Conservation (phyloP, 169 alveolate species). For the Amoebophrya sp. region DNA sequence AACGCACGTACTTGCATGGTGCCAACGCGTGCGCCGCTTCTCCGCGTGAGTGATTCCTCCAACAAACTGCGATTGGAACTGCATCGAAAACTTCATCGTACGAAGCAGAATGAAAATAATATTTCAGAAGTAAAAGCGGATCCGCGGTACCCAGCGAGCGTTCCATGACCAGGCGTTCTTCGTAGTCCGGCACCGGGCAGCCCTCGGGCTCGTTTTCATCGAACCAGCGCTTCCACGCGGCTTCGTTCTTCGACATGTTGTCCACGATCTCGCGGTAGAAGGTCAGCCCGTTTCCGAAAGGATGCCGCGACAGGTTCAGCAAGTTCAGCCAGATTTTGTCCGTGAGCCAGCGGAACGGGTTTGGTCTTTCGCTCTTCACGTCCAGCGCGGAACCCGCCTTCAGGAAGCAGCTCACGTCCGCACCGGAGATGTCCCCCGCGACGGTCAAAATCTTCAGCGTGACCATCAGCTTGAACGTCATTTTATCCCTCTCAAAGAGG, state of each 20-base stretch:
- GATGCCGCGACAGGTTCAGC: slow-evolving; percentile 72
- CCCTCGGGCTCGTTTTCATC: slow-evolving; percentile 83
- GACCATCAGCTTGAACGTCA: slow-evolving; percentile 78
- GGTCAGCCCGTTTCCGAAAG: no score
- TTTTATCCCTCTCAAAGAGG: slow-evolving; percentile 87
- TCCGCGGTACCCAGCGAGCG: slow-evolving; percentile 70
- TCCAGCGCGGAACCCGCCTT: slow-evolving; percentile 64
- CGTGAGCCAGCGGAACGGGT: slow-evolving; percentile 62
- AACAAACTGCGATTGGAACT: no score
- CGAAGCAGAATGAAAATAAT: slow-evolving; percentile 75
- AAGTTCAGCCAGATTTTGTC: slow-evolving; percentile 74
- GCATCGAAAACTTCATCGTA: slow-evolving; percentile 25
- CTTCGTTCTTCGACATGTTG: slow-evolving; percentile 61
- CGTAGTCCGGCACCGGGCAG: slow-evolving; percentile 75
- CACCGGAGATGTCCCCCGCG: slow-evolving; percentile 63
- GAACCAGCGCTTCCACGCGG: slow-evolving; percentile 70
- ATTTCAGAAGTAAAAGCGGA: no score
- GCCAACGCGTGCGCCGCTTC: no score
- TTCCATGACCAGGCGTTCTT: slow-evolving; percentile 65
- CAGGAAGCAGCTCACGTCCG: slow-evolving; percentile 76
- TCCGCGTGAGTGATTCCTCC: no score
- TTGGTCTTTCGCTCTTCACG: slow-evolving; percentile 56
- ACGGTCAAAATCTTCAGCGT: slow-evolving; percentile 75
- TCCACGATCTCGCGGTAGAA: slow-evolving; percentile 75
- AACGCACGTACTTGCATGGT: no score